phyloP scores from a whole-genome alignment of 768 basidiomycete genomes.

The Lentinula lateritia region DNA sequence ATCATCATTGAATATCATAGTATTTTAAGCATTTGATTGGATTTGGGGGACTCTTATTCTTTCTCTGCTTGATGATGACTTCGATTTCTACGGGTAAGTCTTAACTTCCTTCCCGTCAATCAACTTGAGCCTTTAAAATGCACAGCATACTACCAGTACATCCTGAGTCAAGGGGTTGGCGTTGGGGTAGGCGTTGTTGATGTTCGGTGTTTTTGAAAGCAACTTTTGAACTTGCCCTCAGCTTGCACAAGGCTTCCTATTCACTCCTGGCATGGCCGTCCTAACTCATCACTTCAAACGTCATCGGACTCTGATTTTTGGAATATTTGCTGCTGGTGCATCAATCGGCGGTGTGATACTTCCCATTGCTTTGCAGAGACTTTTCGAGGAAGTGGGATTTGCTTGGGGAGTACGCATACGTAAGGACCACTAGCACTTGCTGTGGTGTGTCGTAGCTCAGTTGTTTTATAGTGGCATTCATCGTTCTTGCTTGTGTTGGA shows the following conservation, averaged over 20 bases:
- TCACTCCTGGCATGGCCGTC: conserved; percentile 11
- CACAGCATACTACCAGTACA: conserved; percentile 24
- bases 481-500: conserved; percentile 10
- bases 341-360: conserved; percentile 19
- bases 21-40: conserved; percentile 13
- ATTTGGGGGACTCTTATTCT: conserved; percentile 9
- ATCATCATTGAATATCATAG: background rate
- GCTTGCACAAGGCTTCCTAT: conserved; percentile 10
- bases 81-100: conserved; percentile 13
- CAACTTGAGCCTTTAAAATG: conserved; percentile 11
- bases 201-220: background rate
- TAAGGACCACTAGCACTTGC: background rate
- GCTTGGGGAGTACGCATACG: conserved; percentile 18
- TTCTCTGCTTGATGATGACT: conserved; percentile 14
- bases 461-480: conserved; percentile 9
- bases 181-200: conserved; percentile 16
- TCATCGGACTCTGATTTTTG: conserved; percentile 19
- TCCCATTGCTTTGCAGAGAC: conserved; percentile 16
- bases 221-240: background rate
- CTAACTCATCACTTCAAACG: conserved; percentile 17
- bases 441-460: background rate
- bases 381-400: conserved; percentile 16
- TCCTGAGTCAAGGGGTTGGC: conserved; percentile 24
- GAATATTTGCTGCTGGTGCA: conserved; percentile 23
- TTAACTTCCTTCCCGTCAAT: conserved; percentile 13